Conservation (phyloP, 768 basidiomycete genomes). For the Chalciporus sphaerocephalus region DNA sequence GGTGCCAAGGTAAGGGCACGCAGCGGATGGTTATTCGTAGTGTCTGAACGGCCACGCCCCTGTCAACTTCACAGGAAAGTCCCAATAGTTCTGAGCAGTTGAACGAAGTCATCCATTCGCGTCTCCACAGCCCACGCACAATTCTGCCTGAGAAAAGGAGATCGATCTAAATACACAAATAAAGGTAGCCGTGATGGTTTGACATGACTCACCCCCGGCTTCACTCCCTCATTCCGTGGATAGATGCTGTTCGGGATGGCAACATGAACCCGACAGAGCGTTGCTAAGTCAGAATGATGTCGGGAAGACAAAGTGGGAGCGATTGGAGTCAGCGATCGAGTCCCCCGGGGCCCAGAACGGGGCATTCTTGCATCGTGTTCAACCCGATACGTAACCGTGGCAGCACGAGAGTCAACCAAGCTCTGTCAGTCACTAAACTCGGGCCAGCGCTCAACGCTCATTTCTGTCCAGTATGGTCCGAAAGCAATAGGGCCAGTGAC, state of each 20-base stretch:
- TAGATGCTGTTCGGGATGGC: slow-evolving; percentile 5
- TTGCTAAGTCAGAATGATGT: slow-evolving; percentile 24
- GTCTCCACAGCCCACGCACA: slow-evolving; percentile 22
- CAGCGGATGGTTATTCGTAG: slow-evolving; percentile 16
- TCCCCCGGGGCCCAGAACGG: slow-evolving; percentile 24
- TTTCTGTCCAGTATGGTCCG: slow-evolving; percentile 11
- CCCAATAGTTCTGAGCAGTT: slow-evolving; percentile 11
- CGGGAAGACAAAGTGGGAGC: slow-evolving; percentile 6
- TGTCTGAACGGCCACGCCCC: slow-evolving; percentile 16
- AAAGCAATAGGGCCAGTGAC: background rate
- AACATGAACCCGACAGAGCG: slow-evolving; percentile 12
- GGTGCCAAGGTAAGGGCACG: slow-evolving; percentile 26
- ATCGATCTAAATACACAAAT: slow-evolving; percentile 18
- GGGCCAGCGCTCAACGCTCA: slow-evolving; percentile 4
- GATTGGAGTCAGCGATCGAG: slow-evolving; percentile 27
- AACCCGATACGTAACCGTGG: slow-evolving; percentile 24
- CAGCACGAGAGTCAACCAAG: slow-evolving; percentile 16
- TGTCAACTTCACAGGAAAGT: slow-evolving; percentile 19
- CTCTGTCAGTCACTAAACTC: slow-evolving; percentile 4
- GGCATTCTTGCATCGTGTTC: slow-evolving; percentile 22
- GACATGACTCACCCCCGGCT: slow-evolving; percentile 22
- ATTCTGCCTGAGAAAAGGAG: slow-evolving; percentile 21
- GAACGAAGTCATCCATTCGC: slow-evolving; percentile 21
- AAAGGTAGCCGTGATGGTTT: slow-evolving; percentile 12
- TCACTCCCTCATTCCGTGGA: slow-evolving; percentile 10